Conservation (phyloP, 2,329 filamentous ascomycete genomes). For the Fusarium dimerum region DNA sequence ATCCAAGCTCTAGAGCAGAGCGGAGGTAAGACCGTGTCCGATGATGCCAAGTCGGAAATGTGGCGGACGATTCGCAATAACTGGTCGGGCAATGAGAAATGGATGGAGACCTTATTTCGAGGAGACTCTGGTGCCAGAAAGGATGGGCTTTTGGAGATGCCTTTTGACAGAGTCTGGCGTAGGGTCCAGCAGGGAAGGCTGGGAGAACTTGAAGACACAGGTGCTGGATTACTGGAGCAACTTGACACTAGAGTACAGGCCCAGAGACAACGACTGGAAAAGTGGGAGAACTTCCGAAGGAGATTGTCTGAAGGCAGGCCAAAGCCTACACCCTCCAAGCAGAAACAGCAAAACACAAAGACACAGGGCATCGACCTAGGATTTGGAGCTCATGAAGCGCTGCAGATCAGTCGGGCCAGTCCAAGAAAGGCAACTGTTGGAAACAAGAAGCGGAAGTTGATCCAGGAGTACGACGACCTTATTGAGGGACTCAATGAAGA, state of each 20-base stretch:
- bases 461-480: conserved; percentile 46
- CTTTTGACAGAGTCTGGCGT: conserved; percentile 73
- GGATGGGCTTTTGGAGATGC: conserved; percentile 64
- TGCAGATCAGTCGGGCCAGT: conserved; percentile 44
- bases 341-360: conserved; percentile 20
- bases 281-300: conserved; percentile 71
- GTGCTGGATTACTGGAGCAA: conserved; percentile 63
- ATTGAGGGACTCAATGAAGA: conserved; percentile 45
- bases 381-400: conserved; percentile 53
- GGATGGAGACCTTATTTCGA: conserved; percentile 70
- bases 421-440: conserved; percentile 28
- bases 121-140: conserved; percentile 60
- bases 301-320: conserved; percentile 42
- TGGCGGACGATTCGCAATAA: conserved; percentile 66
- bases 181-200: conserved; percentile 62
- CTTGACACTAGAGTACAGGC: conserved; percentile 67
- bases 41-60: conserved; percentile 49
- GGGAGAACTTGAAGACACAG: conserved; percentile 54
- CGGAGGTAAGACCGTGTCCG: conserved; percentile 37
- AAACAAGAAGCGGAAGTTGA: conserved; percentile 27
- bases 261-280: conserved; percentile 68
- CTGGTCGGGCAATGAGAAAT: conserved; percentile 77
- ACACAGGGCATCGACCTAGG: conserved; percentile 53
- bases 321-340: conserved; percentile 24
- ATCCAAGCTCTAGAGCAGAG: conserved; percentile 35